Conservation (phyloP, 2,329 filamentous ascomycete species). For the Xylogone sp. region DNA sequence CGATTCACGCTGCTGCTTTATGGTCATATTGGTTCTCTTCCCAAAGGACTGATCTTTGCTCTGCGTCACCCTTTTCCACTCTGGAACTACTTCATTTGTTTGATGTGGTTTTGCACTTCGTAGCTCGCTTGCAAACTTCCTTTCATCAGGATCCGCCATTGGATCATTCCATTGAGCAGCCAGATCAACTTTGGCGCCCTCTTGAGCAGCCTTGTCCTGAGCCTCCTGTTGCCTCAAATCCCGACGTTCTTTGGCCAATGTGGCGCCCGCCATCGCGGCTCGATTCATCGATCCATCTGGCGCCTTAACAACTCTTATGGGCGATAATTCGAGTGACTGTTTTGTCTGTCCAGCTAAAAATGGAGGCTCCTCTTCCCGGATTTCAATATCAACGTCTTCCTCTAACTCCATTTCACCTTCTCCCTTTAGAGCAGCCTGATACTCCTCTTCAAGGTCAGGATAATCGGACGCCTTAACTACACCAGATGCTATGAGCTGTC, state of each 20-base stretch:
- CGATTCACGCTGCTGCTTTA: slow-evolving; percentile 89
- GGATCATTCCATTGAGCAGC: slow-evolving; percentile 94
- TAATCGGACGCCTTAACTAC: slow-evolving; percentile 91
- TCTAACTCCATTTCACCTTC: slow-evolving; percentile 89
- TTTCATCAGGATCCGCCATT: slow-evolving; percentile 81
- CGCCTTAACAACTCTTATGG: slow-evolving; percentile 94
- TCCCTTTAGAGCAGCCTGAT: slow-evolving; percentile 80
- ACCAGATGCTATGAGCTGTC: slow-evolving; percentile 92
- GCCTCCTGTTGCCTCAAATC: slow-evolving; percentile 86
- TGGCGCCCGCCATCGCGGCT: slow-evolving; percentile 89
- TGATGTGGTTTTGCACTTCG: slow-evolving; percentile 61
- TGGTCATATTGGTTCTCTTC: slow-evolving; percentile 84
- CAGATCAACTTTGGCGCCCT: slow-evolving; percentile 74
- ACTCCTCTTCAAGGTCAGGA: slow-evolving; percentile 91
- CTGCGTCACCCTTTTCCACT: slow-evolving; percentile 86
- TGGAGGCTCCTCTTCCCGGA: slow-evolving; percentile 92
- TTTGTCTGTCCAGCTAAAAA: slow-evolving; percentile 96
- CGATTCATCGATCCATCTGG: slow-evolving; percentile 97
- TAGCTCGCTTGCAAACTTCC: slow-evolving; percentile 86
- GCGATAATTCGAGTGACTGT: slow-evolving; percentile 89
- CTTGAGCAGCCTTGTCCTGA: slow-evolving; percentile 71
- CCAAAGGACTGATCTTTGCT: slow-evolving; percentile 78
- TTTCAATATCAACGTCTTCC: slow-evolving; percentile 95
- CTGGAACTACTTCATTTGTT: slow-evolving; percentile 67
- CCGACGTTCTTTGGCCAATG: slow-evolving; percentile 82